Evolutionary conservation across 306 rosid species (phyloP), one percentile per base, ranked within the genome.

Genomic region (Ochetophila trinervis): DNA sequence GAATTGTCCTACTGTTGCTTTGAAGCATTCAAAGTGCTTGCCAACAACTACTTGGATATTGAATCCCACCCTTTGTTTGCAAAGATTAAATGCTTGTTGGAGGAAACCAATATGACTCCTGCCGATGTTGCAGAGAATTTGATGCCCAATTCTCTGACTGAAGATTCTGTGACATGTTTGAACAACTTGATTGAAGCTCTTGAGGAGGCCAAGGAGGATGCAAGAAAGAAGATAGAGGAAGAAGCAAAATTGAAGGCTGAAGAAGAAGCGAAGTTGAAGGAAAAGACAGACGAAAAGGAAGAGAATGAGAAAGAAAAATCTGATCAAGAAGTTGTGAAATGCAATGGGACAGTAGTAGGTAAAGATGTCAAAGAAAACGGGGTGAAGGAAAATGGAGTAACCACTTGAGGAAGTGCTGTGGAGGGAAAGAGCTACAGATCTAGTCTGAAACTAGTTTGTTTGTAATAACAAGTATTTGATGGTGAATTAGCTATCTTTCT

Each of bases 51-150:
- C 78, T 56, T 86, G 80, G 56, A 51, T 22, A 53, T 82, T 62
- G 85, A 88, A 56, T 58, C 48, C 18, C 90, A 88, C 82, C 63
- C 57, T 0, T 51, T 69, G 78, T 88, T 82, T 76, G 84, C 84
- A 20, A 75, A 66, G 12, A 78, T 88, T 40, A 17, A 79, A 72
- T 80, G 68, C 63, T 62, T 88, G 7, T 74, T 88, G 0, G 74
- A 47, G 3, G 84, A 78, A 62, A 74, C 72, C 37, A 68, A 88
- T 54, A 84, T 88, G 51, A 88, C 96, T 1, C 96, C 92, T 21
- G 92, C 91, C 17, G 92, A 88, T 74, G 92, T 88, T 45, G 90
- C 96, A 3, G 92, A 88, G 84, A 88, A 76, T 21, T 91, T 88
- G 36, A 82, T 86, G 96, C 87, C 91, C 0, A 86, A 83, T 72